Evolutionary conservation across 2,329 filamentous ascomycete genomes (phyloP).

Genomic region (Neofusicoccum ribis): DNA sequence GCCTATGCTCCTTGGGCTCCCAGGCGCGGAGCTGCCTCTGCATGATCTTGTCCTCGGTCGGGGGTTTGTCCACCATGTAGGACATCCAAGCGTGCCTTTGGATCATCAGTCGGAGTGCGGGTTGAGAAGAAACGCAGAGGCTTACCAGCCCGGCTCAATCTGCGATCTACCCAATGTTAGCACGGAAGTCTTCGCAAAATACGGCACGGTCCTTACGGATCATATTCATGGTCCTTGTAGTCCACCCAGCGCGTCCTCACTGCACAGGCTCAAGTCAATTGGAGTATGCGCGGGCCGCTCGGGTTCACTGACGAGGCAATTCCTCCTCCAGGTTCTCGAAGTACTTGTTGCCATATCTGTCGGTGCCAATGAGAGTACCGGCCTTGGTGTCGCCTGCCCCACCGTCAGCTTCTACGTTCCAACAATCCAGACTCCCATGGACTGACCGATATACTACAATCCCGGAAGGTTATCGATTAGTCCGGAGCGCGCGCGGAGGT

Average conservation of each 20-base stretch:
- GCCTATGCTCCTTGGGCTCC: slow-evolving; percentile 72
- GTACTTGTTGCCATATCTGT: slow-evolving; percentile 96
- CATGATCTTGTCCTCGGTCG: slow-evolving; percentile 72
- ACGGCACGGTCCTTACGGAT: slow-evolving; percentile 57
- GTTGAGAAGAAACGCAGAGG: background rate
- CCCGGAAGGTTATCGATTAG: slow-evolving; percentile 21
- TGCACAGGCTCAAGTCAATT: slow-evolving; percentile 39
- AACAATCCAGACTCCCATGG: too few relatives aligned
- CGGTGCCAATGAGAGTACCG: slow-evolving; percentile 78
- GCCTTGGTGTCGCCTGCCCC: slow-evolving; percentile 88
- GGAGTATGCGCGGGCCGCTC: background rate
- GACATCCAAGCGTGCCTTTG: slow-evolving; percentile 89
- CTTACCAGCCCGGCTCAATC: slow-evolving; percentile 84
- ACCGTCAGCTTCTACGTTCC: slow-evolving; percentile 29
- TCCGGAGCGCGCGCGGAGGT: slow-evolving; percentile 7
- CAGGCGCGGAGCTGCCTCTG: slow-evolving; percentile 68
- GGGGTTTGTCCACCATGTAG: slow-evolving; percentile 86
- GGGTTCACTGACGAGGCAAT: slow-evolving; percentile 68
- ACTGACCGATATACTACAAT: slow-evolving; percentile 41
- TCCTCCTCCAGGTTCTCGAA: slow-evolving; percentile 91
- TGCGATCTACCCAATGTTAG: slow-evolving; percentile 62
- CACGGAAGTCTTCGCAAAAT: background rate
- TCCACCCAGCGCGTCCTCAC: slow-evolving; percentile 97
- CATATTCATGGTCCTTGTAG: slow-evolving; percentile 84
- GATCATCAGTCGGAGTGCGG: background rate